phyloP scores from a whole-genome alignment of 495 filamentous ascomycete genomes.

The Xylaria intraflava region DNA sequence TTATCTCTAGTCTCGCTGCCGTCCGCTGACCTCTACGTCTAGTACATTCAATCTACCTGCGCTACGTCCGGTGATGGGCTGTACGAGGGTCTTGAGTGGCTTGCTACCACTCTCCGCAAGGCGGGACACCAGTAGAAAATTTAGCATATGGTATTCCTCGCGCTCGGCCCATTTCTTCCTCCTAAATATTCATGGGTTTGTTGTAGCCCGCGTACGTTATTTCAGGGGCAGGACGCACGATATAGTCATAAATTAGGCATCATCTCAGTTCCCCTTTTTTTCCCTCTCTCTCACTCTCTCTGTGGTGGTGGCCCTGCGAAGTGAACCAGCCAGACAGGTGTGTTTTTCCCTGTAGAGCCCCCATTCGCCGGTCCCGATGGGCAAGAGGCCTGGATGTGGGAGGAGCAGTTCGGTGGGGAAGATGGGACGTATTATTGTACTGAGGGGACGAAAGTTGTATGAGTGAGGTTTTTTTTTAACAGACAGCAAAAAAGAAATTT shows the following conservation, averaged over 20 bases:
- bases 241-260: conserved; percentile 36
- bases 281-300: too few species aligned
- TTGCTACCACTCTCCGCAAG: conserved; percentile 91
- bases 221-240: conserved; percentile 37
- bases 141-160: conserved; percentile 19
- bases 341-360: conserved; percentile 4
- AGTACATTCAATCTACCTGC: conserved; percentile 99
- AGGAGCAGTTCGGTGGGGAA: conserved; percentile 31
- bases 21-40: conserved; percentile 19
- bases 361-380: conserved; percentile 8
- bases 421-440: conserved; percentile 41
- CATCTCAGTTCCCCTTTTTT: conserved; percentile 26
- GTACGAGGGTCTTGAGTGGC: conserved; percentile 99
- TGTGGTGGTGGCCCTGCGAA: conserved; percentile 32
- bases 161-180: conserved; percentile 22
- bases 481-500: conserved; percentile 28
- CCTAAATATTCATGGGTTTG: conserved; percentile 37
- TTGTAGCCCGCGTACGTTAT: conserved; percentile 39
- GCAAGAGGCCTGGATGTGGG: conserved; percentile 37
- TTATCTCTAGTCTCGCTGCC: conserved; percentile 3
- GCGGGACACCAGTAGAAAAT: conserved; percentile 67
- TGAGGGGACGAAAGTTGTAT: conserved; percentile 46
- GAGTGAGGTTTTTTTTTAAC: conserved; percentile 42
- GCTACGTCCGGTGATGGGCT: conserved; percentile 99
- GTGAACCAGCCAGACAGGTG: conserved; percentile 22